phyloP scores from a whole-genome alignment of 352 stramenopile genomes.

The Pythium rishiriense region DNA sequence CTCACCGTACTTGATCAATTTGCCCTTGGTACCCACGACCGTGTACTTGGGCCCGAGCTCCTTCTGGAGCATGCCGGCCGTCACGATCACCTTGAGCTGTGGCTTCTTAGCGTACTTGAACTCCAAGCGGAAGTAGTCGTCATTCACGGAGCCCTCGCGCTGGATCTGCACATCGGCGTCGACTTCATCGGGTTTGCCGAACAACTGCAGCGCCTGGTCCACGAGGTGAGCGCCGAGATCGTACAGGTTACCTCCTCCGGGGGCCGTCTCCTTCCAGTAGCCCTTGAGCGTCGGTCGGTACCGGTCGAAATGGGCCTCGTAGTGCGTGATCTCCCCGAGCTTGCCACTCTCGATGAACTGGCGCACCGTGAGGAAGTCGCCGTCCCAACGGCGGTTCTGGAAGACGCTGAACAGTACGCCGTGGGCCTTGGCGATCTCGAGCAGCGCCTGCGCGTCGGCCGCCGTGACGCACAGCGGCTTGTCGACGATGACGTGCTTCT shows the following conservation, averaged over 20 bases:
- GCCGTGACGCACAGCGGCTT: constrained; percentile 70
- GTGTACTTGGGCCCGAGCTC: constrained; percentile 63
- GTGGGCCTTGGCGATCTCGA: constrained; percentile 43
- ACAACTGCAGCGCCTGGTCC: constrained; percentile 69
- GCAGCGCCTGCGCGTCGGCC: constrained; percentile 52
- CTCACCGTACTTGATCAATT: constrained; percentile 62
- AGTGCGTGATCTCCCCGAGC: constrained; percentile 56
- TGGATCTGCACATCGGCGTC: constrained; percentile 72
- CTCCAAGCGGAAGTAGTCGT: constrained; percentile 76
- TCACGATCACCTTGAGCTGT: constrained; percentile 56
- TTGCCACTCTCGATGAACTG: constrained; percentile 44
- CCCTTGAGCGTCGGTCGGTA: constrained; percentile 70
- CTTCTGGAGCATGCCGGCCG: constrained; percentile 66
- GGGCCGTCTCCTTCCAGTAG: constrained; percentile 74
- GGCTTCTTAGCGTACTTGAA: constrained; percentile 55
- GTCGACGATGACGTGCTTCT: constrained; percentile 77
- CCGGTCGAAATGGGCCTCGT: constrained; percentile 67
- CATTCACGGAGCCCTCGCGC: constrained; percentile 58
- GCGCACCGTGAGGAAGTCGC: constrained; percentile 70
- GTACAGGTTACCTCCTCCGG: constrained; percentile 67
- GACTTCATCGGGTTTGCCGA: constrained; percentile 50
- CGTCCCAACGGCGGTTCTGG: constrained; percentile 77
- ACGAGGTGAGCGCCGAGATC: constrained; percentile 70
- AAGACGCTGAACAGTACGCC: constrained; percentile 73
- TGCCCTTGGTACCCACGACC: constrained; percentile 55